These are phyloP conservation scores for Syncephalis plumigaleata DNA, from an alignment of 371 early-diverging fungal genomes.

Conservation along the genomic window DNA sequence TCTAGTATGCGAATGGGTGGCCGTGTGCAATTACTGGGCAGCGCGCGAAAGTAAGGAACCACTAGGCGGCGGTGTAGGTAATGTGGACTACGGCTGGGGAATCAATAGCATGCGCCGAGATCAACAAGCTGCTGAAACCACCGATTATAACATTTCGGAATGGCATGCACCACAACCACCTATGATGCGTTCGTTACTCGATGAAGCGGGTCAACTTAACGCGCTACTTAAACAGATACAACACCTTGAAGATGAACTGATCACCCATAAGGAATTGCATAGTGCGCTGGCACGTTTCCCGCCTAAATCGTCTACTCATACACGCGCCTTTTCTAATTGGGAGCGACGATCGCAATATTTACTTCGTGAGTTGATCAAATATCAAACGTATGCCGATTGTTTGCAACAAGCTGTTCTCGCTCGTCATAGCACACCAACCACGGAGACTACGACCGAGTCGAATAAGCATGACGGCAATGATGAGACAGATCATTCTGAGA, in stretches of 20 bases:
- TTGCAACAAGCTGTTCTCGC: conserved; percentile 38
- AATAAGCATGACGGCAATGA: conserved; percentile 2
- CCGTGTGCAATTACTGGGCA: conserved; percentile 81
- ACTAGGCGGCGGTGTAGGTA: conserved; percentile 59
- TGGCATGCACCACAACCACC: conserved; percentile 7
- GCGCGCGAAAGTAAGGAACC: conserved; percentile 77
- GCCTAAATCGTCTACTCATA: conserved; percentile 28
- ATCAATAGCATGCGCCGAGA: background rate
- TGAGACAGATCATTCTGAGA: background rate
- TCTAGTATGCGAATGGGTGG: conserved; percentile 63
- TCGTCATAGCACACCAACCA: conserved; percentile 1
- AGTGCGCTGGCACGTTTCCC: conserved; percentile 26
- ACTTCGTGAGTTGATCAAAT: conserved; percentile 74
- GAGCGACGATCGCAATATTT: conserved; percentile 67
- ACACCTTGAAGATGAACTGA: conserved; percentile 20
- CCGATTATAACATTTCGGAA: conserved; percentile 1
- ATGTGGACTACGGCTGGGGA: conserved; percentile 79
- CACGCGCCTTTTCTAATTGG: conserved; percentile 72
- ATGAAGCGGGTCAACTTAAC: conserved; percentile 18
- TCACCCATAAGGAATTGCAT: conserved; percentile 26
- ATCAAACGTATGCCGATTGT: conserved; percentile 63
- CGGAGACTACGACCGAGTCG: background rate
- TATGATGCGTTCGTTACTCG: conserved; percentile 5
- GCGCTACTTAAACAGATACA: conserved; percentile 21
- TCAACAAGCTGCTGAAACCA: conserved; percentile 8